Base-by-base conservation (phyloP, 192 early-diverging fungal species). In the Spizellomyces sp. region DNA sequence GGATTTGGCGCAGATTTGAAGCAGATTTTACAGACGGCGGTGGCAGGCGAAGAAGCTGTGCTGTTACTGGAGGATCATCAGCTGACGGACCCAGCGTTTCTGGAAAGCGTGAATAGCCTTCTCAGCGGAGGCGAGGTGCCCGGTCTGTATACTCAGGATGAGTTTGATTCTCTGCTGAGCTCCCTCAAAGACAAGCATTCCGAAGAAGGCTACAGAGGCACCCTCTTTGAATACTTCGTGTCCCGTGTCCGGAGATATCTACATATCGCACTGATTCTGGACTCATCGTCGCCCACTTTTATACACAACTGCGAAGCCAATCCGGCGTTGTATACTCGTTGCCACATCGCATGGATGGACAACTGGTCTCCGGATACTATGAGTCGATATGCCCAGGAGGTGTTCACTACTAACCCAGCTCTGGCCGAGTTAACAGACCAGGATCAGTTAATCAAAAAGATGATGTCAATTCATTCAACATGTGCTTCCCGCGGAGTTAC, bases 31-130 rank as follows among this genome's bases (percentile, higher is more conserved):
- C 75, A 83, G 45, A 82, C 80, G 2, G 86, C 79, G 1, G 73
- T 85, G 22, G 22, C 46, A 9, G 77, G 75, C 45, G 78, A 81
- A 69, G 75, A 80, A 8, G 66, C 73, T 8, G 59, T 87, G 6
- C 69, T 86, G n/a, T 48, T 88, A 3, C 52, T 88, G 17, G 87
- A 88, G 73, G 83, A 86, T 50, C 77, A 80, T 45, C 87, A 88
- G 63, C 59, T 88, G 19, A 66, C 71, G 9, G 69, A 84, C 5
- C 62, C 80, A 4, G 15, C 69, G 0, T 78, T 86, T 50, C 67
- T 88, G 52, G 85, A 87, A 64, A 76, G 45, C 65, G 65, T 88
- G 45, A 88, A 88, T 57, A 77, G 82, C 46, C 63, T 88, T 21
- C 70, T 88, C 2, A 84, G 84, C 63, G 79, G 82, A 19, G 78